Conservation (phyloP, 106 monocot species). For the Dendrobium nobile region DNA sequence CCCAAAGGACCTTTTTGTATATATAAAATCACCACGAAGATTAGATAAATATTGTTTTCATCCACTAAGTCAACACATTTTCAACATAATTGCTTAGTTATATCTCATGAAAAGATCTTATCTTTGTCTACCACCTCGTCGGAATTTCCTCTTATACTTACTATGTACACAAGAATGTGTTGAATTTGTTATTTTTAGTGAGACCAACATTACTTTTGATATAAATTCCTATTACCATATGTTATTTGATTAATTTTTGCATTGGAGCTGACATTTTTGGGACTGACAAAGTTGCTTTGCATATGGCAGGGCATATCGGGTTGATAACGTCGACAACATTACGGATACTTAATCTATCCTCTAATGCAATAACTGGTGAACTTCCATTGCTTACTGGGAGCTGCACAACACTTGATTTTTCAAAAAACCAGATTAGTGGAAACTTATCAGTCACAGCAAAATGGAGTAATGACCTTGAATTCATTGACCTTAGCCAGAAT, state of each 20-base stretch:
- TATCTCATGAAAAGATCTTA: not conserved
- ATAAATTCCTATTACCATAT: not conserved
- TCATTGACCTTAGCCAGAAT: constrained; percentile 84
- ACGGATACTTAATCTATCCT: constrained; percentile 80
- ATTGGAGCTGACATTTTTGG: no score
- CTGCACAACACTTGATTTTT: constrained; percentile 69
- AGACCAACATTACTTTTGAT: not conserved
- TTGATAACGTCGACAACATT: constrained; percentile 94
- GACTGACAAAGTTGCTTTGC: not conserved
- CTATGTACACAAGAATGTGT: not conserved
- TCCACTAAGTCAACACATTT: not conserved
- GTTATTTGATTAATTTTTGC: not conserved
- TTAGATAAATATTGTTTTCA: not conserved
- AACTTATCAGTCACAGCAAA: constrained; percentile 81
- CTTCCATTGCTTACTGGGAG: constrained; percentile 79
- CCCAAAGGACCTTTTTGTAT: no score
- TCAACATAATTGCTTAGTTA: not conserved
- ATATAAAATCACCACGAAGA: no score
- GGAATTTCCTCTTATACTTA: no score
- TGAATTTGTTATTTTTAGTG: not conserved
- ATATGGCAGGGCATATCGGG: constrained; percentile 60
- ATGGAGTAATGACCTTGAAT: constrained; percentile 73
- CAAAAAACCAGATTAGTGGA: constrained; percentile 70
- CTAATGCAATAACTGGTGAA: constrained; percentile 70
- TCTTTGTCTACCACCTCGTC: not conserved